phyloP scores from a whole-genome alignment of 2,329 filamentous ascomycete species.

The Pseudocercospora eumusae region DNA sequence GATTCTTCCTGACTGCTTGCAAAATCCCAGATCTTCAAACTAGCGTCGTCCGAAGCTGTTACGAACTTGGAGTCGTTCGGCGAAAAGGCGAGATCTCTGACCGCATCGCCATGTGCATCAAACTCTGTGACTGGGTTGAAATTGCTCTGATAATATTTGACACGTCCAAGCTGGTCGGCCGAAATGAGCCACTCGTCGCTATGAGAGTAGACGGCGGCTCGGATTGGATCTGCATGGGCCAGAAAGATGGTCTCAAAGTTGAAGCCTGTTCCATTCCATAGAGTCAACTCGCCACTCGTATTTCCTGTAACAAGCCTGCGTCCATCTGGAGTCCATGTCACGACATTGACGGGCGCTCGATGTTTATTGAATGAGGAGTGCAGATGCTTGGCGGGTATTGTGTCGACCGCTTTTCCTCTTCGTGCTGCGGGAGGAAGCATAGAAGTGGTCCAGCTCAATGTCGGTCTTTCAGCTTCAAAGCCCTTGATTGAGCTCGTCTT shows the following conservation, averaged over 20 bases:
- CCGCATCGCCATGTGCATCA: constrained; percentile 83
- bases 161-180: constrained; percentile 87
- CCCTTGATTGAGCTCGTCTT: constrained; percentile 70
- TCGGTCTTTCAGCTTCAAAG: constrained; percentile 80
- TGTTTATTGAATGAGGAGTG: constrained; percentile 99
- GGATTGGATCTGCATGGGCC: constrained; percentile 85
- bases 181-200: constrained; percentile 97
- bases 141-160: constrained; percentile 99
- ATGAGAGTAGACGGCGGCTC: constrained; percentile 83
- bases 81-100: constrained; percentile 88
- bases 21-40: constrained; percentile 95
- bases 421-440: constrained; percentile 84
- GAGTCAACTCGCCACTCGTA: constrained; percentile 93
- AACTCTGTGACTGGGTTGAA: constrained; percentile 98
- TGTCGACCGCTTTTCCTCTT: constrained; percentile 73
- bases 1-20: constrained; percentile 80
- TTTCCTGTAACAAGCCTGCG: constrained; percentile 88
- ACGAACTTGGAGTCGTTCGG: constrained; percentile 95
- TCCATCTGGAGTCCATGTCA: constrained; percentile 96
- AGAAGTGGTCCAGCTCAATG: constrained; percentile 85
- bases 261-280: constrained; percentile 99
- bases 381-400: constrained; percentile 89
- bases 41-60: constrained; percentile 90
- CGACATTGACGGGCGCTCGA: constrained; percentile 94
- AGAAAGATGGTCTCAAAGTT: constrained; percentile 99